Evolutionary conservation across 768 basidiomycete species (phyloP), one percentile per base, ranked within the genome.

Genomic region (Hemileccinum impolitum): DNA sequence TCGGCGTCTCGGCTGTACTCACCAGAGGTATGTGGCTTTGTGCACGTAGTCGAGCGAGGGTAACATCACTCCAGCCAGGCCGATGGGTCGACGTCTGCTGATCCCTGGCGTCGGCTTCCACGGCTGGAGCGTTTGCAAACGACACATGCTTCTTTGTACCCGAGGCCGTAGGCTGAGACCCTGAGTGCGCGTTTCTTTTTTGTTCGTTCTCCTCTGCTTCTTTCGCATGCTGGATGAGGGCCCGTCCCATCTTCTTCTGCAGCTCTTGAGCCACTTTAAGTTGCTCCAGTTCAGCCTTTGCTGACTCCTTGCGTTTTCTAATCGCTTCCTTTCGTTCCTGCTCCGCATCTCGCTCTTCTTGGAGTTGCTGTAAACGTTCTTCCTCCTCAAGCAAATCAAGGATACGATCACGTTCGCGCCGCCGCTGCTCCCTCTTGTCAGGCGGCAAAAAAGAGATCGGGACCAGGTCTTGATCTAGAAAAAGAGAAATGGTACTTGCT

Each of bases 241-340:
- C 81, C 55, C 75, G 81, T 3, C 87, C 88, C 85, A 91, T 87
- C 69, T 81, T 87, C 72, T 81, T 85, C 64, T 88, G 86, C 62
- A 88, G 68, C 50, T 84, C 73, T 35, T 65, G 69, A 17, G 70
- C 61, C 17, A 65, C 61, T 48, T 68, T 73, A 23, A 75, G 45
- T 36, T 52, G 66, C 34, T 74, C 70, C 48, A 74, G 59, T 48
- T 77, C 73, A 60, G 64, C 42, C 53, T 67, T 70, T 14, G 74
- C 74, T 5, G 74, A 78, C 52, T 78, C 72, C 57, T 72, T 79
- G 21, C 76, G 73, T 58, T 74, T 77, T 55, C 72, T 77, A 17
- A 79, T 59, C n/a, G 73, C 68, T 35, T 80, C 78, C 55, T 72
- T 70, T 39, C 68, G 68, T 39, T 65, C 66, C 45, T 80, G 72